A percentile compares a stretch with the other conserved stretches of the same genome.
phyloP scores from a whole-genome alignment of 108 stramenopile genomes.

The Cyclotella choctawhatcheeana region DNA sequence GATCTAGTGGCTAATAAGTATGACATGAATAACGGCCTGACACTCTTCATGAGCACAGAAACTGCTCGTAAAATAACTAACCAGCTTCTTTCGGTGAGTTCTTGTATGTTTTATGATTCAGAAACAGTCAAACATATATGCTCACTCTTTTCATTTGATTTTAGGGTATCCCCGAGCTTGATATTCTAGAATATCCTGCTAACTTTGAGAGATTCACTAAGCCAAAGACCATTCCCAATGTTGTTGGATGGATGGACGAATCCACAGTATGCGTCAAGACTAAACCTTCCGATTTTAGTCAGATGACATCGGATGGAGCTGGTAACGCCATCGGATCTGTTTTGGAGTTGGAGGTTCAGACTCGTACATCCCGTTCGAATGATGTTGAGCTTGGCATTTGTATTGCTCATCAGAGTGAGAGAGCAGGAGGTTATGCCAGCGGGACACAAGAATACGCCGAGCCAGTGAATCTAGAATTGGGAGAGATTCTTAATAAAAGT shows the following conservation, averaged over 20 bases:
- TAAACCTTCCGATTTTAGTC: not conserved
- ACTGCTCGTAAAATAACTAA: conserved; percentile 1
- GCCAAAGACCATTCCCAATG: conserved; percentile 11
- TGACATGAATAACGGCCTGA: not conserved
- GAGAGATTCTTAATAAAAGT: not conserved
- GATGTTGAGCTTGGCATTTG: conserved; percentile 22
- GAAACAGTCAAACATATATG: not conserved
- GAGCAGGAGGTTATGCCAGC: conserved; percentile 8
- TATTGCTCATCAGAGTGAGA: conserved; percentile 28
- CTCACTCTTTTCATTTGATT: not conserved
- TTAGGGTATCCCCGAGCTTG: not conserved
- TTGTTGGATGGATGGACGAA: not conserved
- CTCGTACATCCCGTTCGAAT: conserved; percentile 4
- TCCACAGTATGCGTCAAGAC: not conserved
- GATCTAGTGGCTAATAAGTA: conserved; percentile 4
- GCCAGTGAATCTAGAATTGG: conserved; percentile 8
- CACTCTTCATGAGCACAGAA: conserved; percentile 13
- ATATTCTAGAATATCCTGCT: conserved; percentile 8
- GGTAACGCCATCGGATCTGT: conserved; percentile 27
- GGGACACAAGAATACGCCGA: conserved; percentile 12
- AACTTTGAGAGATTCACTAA: not conserved
- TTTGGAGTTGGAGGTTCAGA: conserved; percentile 11
- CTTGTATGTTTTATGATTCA: not conserved
- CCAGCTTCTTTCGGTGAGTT: conserved; percentile 9
- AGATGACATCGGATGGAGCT: conserved; percentile 19